Evolutionary conservation across 495 filamentous ascomycete species (phyloP).

Genomic region (Choiromyces venosus): DNA sequence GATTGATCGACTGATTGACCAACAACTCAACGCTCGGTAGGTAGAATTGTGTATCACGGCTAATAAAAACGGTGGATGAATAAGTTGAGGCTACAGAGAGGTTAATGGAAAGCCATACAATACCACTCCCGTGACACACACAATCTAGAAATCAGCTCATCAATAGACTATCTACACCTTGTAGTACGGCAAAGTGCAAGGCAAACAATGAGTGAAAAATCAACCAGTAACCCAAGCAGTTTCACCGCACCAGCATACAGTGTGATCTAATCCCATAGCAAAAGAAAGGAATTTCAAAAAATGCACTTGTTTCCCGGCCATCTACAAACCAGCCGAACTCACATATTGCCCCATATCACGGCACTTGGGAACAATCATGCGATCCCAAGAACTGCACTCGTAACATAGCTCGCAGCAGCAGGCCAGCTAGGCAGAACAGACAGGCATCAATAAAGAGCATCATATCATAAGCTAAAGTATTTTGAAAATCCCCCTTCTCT

Average conservation of each 20-base stretch:
- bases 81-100: not conserved
- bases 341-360: not conserved
- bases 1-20: not conserved
- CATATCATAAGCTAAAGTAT: not conserved
- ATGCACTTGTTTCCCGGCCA: not conserved
- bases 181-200: not conserved
- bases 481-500: not conserved
- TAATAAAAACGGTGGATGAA: not conserved
- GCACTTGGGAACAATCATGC: not conserved
- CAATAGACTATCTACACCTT: not conserved
- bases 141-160: not conserved
- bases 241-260: not conserved
- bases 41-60: not conserved
- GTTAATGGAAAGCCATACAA: not conserved
- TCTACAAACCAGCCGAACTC: not conserved
- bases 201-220: not conserved
- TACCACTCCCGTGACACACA: not conserved
- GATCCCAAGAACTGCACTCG: not conserved
- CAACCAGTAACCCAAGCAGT: not conserved
- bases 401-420: not conserved
- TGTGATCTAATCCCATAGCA: not conserved
- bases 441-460: not conserved
- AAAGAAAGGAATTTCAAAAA: not conserved
- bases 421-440: not conserved
- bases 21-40: not conserved